These are phyloP conservation scores for Golubevia pallescens DNA, from an alignment of 1,284 basidiomycete genomes.

Conservation along the genomic window DNA sequence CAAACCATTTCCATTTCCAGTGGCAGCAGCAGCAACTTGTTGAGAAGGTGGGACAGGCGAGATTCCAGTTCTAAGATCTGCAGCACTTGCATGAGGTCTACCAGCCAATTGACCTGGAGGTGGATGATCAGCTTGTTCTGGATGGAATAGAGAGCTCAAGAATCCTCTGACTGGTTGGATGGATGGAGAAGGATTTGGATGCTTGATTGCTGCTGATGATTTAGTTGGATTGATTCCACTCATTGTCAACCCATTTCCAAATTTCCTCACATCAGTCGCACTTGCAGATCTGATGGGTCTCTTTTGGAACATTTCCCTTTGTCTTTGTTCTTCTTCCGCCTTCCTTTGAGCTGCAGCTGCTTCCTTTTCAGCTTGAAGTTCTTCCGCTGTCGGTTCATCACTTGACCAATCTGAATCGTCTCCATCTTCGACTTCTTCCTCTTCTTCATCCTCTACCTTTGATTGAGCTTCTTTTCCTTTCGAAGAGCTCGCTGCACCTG, in stretches of 20 bases:
- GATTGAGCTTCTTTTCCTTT: slow-evolving; percentile 18
- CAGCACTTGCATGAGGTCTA: slow-evolving; percentile 44
- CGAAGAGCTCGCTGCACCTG: not conserved
- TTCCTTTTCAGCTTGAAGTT: slow-evolving; percentile 46
- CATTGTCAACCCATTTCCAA: slow-evolving; percentile 1
- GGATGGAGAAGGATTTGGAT: not conserved
- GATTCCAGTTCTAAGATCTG: slow-evolving; percentile 16
- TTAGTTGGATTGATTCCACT: not conserved
- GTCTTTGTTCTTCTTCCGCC: slow-evolving; percentile 73
- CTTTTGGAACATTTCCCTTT: slow-evolving; percentile 79
- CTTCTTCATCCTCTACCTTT: slow-evolving; percentile 10
- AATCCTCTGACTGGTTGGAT: slow-evolving; percentile 41
- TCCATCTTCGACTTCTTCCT: slow-evolving; percentile 21
- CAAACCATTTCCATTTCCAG: not conserved
- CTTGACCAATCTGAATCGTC: slow-evolving; percentile 62
- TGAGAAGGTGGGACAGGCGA: not conserved
- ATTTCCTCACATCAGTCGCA: slow-evolving; percentile 44
- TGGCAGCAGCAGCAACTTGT: not conserved
- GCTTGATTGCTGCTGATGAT: not conserved
- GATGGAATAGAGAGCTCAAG: slow-evolving; percentile 56
- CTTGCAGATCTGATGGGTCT: slow-evolving; percentile 68
- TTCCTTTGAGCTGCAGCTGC: slow-evolving; percentile 60
- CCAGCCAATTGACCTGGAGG: slow-evolving; percentile 44
- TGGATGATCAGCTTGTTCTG: slow-evolving; percentile 42
- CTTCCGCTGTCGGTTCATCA: slow-evolving; percentile 59